These are phyloP conservation scores for Meredithiella fracta DNA, from an alignment of 2,329 filamentous ascomycete species.

Conservation along the genomic window DNA sequence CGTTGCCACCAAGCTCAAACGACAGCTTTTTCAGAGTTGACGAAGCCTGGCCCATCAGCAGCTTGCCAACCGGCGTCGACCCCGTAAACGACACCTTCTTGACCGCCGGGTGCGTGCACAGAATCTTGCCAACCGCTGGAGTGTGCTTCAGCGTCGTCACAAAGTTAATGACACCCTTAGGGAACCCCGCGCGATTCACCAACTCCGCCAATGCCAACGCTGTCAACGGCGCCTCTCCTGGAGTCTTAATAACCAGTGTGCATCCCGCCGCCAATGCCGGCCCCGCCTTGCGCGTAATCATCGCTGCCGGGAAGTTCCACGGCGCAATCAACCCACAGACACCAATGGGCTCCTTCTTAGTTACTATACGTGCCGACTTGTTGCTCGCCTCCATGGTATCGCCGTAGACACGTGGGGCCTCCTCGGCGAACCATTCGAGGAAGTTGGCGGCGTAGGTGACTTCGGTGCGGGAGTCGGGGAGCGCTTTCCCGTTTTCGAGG, in stretches of 20 bases:
- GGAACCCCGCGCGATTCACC: slow-evolving; percentile 67
- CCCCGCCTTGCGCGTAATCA: slow-evolving; percentile 32
- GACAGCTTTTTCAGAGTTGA: slow-evolving; percentile 57
- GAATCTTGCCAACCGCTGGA: slow-evolving; percentile 51
- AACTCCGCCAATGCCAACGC: slow-evolving; percentile 72
- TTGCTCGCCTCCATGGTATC: slow-evolving; percentile 39
- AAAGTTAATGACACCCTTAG: slow-evolving; percentile 74
- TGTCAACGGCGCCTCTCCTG: slow-evolving; percentile 78
- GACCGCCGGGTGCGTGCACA: slow-evolving; percentile 26
- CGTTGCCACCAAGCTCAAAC: slow-evolving; percentile 59
- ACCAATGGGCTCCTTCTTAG: slow-evolving; percentile 22
- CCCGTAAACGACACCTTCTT: slow-evolving; percentile 63
- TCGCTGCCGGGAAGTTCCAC: slow-evolving; percentile 43
- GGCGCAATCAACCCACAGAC: slow-evolving; percentile 23
- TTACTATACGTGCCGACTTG: slow-evolving; percentile 35
- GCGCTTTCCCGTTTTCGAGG: slow-evolving; percentile 55
- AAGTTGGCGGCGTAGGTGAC: slow-evolving; percentile 42
- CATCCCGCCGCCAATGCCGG: slow-evolving; percentile 53
- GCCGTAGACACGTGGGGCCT: slow-evolving; percentile 36
- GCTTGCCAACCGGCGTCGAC: slow-evolving; percentile 28
- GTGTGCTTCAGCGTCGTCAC: slow-evolving; percentile 66
- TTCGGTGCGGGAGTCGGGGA: slow-evolving; percentile 43
- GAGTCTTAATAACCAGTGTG: slow-evolving; percentile 71
- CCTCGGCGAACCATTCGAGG: slow-evolving; percentile 49
- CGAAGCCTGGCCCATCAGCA: slow-evolving; percentile 53